A percentile compares a stretch with the other conserved stretches of the same genome.
phyloP scores from a whole-genome alignment of 495 filamentous ascomycete genomes.

The Massariosphaeria phaeospora region DNA sequence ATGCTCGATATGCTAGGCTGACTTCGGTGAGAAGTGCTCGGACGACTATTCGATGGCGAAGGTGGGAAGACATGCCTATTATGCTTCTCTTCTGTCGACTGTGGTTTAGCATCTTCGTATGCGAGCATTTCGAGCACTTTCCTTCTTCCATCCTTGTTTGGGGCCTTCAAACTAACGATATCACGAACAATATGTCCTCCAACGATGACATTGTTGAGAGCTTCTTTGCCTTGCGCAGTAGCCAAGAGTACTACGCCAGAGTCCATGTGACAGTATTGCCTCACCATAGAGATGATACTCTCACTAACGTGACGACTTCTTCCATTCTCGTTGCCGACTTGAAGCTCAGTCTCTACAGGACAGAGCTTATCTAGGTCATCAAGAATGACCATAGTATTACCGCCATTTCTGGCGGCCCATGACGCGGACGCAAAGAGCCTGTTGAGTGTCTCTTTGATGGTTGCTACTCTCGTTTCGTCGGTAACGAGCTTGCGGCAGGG shows the following conservation, averaged over 20 bases:
- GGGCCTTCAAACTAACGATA: conserved; percentile 71
- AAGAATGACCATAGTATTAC: conserved; percentile 74
- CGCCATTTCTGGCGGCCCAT: conserved; percentile 82
- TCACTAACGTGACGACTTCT: conserved; percentile 91
- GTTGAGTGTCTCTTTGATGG: conserved; percentile 81
- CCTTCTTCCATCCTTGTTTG: conserved; percentile 84
- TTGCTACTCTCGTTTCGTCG: conserved; percentile 80
- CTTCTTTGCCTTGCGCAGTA: conserved; percentile 88
- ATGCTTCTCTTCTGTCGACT: conserved; percentile 42
- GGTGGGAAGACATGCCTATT: conserved; percentile 35
- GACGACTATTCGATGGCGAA: conserved; percentile 21
- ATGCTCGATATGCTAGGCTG: conserved; percentile 46
- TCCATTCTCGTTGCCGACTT: conserved; percentile 85
- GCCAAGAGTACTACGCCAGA: conserved; percentile 79
- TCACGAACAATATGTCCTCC: conserved; percentile 41
- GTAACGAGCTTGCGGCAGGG: conserved; percentile 77
- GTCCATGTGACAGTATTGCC: conserved; percentile 69
- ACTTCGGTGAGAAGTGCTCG: conserved; percentile 42
- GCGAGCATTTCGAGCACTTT: conserved; percentile 72
- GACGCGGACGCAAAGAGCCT: conserved; percentile 79
- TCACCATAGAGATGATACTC: conserved; percentile 72
- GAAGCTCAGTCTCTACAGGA: conserved; percentile 84
- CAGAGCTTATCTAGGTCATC: conserved; percentile 92
- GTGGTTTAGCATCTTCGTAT: conserved; percentile 30
- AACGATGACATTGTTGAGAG: conserved; percentile 41